Evolutionary conservation across 495 filamentous ascomycete species (phyloP), one percentile per base, ranked within the genome.

Genomic region (Trichoderma gamsii): DNA sequence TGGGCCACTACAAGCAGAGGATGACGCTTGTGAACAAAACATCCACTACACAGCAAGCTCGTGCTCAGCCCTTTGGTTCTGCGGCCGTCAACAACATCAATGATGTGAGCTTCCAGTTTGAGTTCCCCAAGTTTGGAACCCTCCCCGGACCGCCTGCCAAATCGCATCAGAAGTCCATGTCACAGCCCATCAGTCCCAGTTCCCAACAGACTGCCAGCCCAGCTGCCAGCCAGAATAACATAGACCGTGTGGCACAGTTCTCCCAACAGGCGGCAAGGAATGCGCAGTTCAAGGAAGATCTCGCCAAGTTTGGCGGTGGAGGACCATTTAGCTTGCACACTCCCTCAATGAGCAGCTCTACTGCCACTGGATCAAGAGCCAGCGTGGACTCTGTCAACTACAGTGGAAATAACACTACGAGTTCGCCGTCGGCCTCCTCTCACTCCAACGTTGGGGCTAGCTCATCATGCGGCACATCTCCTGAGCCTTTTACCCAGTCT

Each of bases 121-220:
- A 97, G 70, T 98, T 98, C 73, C 95, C 95, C 67, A 91, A 89
- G 76, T 97, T 97, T 75, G 95, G 95, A 49, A 71, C 76, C 69
- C 80, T 93, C 27, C 90, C 91, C 1, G 88, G 86, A 15, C 81
- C 86, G n/a, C 78, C 84, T 27, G 78, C 86, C 71, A 86, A 79
- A 67, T 66, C 49, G 3, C 63, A 69, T 43, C 74, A 75, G 61
- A 75, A 75, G 56, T 68, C 77, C 41, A 32, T 72, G 11, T 75
- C 75, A 35, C 69, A 75, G 15, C 70, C 67, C 71, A 71, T 56
- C 68, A 77, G 63, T 71, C 71, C 64, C 52, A 70, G 68, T 0
- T 72, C 78, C 27, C 41, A 75, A 4, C 73, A 75, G 43, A 68
- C 75, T 43, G 12, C 41, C 15, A 46, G 44, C 27, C 65, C 65